A percentile compares a stretch with the other conserved stretches of the same genome.
Conservation (phyloP, 1,284 basidiomycete species). For the Fomitopsis schrenkii region DNA sequence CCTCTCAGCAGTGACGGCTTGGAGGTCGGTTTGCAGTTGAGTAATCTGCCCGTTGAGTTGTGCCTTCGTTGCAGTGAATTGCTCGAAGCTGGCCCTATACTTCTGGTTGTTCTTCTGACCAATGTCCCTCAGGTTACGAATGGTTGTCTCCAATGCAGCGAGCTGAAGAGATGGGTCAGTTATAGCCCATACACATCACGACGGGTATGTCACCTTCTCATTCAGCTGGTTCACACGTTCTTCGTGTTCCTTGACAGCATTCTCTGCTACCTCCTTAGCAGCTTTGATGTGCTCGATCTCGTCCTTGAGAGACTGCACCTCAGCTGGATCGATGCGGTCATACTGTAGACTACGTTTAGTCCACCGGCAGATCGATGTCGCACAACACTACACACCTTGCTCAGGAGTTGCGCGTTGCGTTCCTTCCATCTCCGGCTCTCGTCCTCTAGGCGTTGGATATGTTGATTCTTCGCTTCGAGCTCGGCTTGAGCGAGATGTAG, state of each 20-base stretch:
- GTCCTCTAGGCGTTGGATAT: conserved; percentile 70
- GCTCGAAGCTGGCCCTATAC: conserved; percentile 28
- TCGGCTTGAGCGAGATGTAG: conserved; percentile 69
- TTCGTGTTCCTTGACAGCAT: conserved; percentile 35
- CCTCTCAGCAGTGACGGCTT: conserved; percentile 27
- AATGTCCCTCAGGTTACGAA: conserved; percentile 25
- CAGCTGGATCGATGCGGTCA: conserved; percentile 84
- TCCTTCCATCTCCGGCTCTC: conserved; percentile 86
- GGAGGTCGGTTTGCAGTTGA: conserved; percentile 25
- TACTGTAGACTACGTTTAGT: conserved; percentile 44
- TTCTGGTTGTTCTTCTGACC: conserved; percentile 31
- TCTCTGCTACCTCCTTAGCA: conserved; percentile 38
- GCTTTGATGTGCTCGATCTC: conserved; percentile 57
- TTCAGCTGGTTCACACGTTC: conserved; percentile 27
- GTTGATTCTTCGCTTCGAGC: conserved; percentile 64
- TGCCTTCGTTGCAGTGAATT: conserved; percentile 32
- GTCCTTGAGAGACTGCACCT: conserved; percentile 78
- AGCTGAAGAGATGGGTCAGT: conserved; percentile 5
- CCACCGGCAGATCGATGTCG: background rate
- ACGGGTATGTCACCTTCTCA: conserved; percentile 9
- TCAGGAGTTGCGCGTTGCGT: conserved; percentile 75
- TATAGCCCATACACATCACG: no score
- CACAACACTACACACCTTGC: conserved; percentile 48
- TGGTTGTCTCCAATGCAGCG: conserved; percentile 10
- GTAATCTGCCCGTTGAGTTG: conserved; percentile 28